A percentile compares a stretch with the other conserved stretches of the same genome.
phyloP scores from a whole-genome alignment of 78 protist species.

The Guillardia theta region DNA sequence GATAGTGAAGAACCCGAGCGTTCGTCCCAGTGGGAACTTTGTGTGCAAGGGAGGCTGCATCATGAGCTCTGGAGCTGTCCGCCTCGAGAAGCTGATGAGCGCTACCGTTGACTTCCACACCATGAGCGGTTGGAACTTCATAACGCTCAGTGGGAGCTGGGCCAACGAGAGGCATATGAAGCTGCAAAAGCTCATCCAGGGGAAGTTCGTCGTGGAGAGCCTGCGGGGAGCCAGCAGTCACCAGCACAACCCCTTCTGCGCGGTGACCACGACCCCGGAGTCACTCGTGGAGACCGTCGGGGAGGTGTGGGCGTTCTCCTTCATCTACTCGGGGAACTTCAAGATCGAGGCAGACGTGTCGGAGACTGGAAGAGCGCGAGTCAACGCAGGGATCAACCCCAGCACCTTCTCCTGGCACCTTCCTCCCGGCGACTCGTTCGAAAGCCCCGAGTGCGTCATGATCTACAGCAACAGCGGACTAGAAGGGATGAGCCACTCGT shows the following conservation, averaged over 20 bases:
- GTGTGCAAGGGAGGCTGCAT: background rate
- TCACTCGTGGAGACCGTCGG: background rate
- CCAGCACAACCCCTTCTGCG: background rate
- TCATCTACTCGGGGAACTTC: no score
- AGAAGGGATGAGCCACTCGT: background rate
- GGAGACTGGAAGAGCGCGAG: background rate
- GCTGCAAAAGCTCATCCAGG: background rate
- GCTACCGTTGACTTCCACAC: background rate
- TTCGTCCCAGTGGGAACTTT: background rate
- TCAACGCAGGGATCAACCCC: background rate
- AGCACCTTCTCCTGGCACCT: no score
- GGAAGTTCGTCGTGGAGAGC: background rate
- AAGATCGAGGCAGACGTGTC: no score
- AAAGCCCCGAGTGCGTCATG: background rate
- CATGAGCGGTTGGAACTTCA: background rate
- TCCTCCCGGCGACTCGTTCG: background rate
- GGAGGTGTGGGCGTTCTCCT: background rate
- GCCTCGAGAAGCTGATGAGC: background rate
- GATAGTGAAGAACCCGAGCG: background rate
- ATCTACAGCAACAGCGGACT: background rate
- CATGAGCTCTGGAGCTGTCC: background rate
- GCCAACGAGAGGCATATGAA: background rate
- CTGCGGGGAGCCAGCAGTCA: background rate
- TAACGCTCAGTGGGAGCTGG: background rate
- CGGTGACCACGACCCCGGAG: background rate